Conservation (phyloP, 1,139 yeast genomes). For the Candida neerlandica region DNA sequence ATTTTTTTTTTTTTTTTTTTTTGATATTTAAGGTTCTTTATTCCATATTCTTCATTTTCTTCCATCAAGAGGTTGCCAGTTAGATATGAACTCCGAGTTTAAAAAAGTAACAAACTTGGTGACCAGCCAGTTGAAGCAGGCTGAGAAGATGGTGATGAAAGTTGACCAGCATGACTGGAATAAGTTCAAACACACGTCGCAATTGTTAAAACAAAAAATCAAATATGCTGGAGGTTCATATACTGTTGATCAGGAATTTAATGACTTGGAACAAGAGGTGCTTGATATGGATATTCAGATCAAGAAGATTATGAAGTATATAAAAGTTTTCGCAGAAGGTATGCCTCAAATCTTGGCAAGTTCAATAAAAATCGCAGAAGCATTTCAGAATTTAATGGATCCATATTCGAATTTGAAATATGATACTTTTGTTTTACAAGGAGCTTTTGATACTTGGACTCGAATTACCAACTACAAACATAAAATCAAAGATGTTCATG, state of each 20-base stretch:
- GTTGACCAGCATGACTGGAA: constrained; percentile 29
- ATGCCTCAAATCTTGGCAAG: constrained; percentile 18
- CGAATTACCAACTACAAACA: constrained; percentile 13
- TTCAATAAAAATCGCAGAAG: constrained; percentile 22
- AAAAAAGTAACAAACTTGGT: constrained; percentile 17
- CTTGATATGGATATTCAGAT: constrained; percentile 6
- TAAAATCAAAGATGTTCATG: constrained; percentile 7
- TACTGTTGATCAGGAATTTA: constrained; percentile 44
- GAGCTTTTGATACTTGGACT: constrained; percentile 16
- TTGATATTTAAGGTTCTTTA: neutral
- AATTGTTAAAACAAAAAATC: constrained; percentile 32
- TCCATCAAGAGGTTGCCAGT: too few species aligned
- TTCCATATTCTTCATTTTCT: neutral
- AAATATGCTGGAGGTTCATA: constrained; percentile 27
- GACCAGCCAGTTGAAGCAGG: constrained; percentile 20
- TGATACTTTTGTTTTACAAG: constrained; percentile 9
- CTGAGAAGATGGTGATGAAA: constrained; percentile 18
- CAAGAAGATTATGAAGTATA: constrained; percentile 4
- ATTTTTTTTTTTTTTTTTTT: neutral
- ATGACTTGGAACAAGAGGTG: constrained; percentile 22
- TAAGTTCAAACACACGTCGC: constrained; percentile 32
- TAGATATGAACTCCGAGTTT: constrained; percentile 12
- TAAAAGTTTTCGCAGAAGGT: constrained; percentile 16
- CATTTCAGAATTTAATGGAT: constrained; percentile 27
- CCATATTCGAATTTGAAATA: constrained; percentile 25